These are phyloP conservation scores for Lachancea meyersii DNA, from an alignment of 805 yeast genomes.

Conservation along the genomic window DNA sequence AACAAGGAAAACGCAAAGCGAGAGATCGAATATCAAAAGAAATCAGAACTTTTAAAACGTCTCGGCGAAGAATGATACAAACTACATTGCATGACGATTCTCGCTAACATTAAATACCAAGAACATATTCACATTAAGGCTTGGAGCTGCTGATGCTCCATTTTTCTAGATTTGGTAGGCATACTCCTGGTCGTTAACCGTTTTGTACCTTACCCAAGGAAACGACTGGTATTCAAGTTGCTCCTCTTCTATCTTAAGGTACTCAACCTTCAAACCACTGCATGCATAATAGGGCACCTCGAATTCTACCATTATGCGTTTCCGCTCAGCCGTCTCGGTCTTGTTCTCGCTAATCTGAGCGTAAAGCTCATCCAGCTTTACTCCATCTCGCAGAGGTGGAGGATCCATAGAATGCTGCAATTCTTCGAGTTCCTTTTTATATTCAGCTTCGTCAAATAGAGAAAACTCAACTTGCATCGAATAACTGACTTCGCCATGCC, in stretches of 20 bases:
- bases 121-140: neutral
- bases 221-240: conserved; percentile 58
- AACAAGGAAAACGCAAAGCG: neutral
- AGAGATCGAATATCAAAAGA: neutral
- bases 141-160: neutral
- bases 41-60: neutral
- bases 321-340: conserved; percentile 8
- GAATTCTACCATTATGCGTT: conserved; percentile 45
- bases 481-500: conserved; percentile 47
- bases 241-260: conserved; percentile 59
- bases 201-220: conserved; percentile 71
- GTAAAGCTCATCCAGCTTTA: conserved; percentile 31
- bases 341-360: conserved; percentile 26
- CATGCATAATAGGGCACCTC: conserved; percentile 59
- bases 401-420: conserved; percentile 32
- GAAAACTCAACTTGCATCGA: conserved; percentile 53
- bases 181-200: conserved; percentile 38
- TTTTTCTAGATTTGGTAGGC: conserved; percentile 20
- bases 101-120: conserved; percentile 1
- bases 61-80: neutral
- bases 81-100: neutral
- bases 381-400: conserved; percentile 33
- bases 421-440: conserved; percentile 21
- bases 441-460: conserved; percentile 28
- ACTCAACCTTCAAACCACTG: conserved; percentile 62